Base-by-base conservation (phyloP, 257 asterid species). In the Solanum piurae region DNA sequence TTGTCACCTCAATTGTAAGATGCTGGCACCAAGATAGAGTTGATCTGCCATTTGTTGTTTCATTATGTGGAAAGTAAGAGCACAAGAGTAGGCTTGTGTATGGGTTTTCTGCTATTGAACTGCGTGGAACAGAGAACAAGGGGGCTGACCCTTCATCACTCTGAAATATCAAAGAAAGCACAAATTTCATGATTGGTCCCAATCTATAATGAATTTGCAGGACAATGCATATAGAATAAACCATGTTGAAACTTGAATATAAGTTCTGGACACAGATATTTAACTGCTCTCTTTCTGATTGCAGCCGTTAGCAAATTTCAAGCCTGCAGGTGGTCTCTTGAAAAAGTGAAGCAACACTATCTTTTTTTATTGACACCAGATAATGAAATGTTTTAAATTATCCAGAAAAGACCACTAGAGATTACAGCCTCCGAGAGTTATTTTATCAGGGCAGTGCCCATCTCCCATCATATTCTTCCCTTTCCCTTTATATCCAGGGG, bases 41-140 rank as follows among this genome's bases (percentile, higher is more conserved):
- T 64, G 88, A 90, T 60, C 89, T 89, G 86, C 89, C 86, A 86
- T 89, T 88, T 87, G 89, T 71, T 80, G 83, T 69, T 79, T 90
- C 93, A 75, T 88, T 89, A 79, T 93, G 88, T 14, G 94, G 91
- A 27, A 92, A 87, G 90, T 89, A 91, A 86, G 97, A 92, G 93
- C 98, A 95, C 68, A 97, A 90, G 38, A 97, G 98, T 89, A 96
- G 94, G 89, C 99, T 97, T 80, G 99, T 94, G 85, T 89, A 94
- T 68, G 99, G 98, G 76, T 97, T 97, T 91, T 92, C 96, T 58
- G 98, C 99, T 87, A 97, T 93, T 86, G 87, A 89, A 91, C 92
- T 88, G 91, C 98, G 96, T 68, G 99, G 99, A 89, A 94, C 88
- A 62, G 99, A 97, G 93, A 92, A 92, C 87, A 94, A 55, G 60